Conservation (phyloP, 2,329 filamentous ascomycete genomes). For the Botrytis medusae region DNA sequence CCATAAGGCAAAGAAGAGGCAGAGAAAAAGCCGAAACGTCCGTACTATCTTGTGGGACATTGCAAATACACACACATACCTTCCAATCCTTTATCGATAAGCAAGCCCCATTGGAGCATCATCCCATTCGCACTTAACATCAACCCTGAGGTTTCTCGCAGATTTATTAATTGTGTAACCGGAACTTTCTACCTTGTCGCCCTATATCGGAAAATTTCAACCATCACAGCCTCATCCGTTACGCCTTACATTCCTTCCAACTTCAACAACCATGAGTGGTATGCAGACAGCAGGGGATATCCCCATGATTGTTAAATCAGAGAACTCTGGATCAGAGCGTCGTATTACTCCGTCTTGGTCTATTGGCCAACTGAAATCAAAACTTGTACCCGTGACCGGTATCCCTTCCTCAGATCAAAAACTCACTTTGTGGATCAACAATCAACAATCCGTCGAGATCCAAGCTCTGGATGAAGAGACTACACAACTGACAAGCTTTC, state of each 20-base stretch:
- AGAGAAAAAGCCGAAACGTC: background rate
- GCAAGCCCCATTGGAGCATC: background rate
- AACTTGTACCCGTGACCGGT: constrained; percentile 90
- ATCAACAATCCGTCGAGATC: constrained; percentile 62
- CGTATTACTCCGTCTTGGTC: constrained; percentile 92
- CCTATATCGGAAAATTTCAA: constrained; percentile 16
- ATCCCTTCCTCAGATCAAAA: constrained; percentile 78
- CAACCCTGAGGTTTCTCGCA: constrained; percentile 1
- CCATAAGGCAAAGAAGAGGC: background rate
- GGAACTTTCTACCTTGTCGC: background rate
- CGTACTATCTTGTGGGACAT: background rate
- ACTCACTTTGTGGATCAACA: constrained; percentile 67
- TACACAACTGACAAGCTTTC: constrained; percentile 62
- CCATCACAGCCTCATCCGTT: constrained; percentile 16
- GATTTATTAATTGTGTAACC: constrained; percentile 11
- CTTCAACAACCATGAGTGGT: constrained; percentile 14
- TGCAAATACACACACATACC: background rate
- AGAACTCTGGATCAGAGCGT: constrained; percentile 79
- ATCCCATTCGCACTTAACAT: background rate
- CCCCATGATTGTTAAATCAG: constrained; percentile 71
- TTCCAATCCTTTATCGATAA: constrained; percentile 9
- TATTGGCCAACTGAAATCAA: constrained; percentile 77
- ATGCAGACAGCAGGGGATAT: constrained; percentile 54
- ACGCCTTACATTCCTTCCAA: background rate
- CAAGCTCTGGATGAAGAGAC: constrained; percentile 72